Evolutionary conservation across 257 asterid species (phyloP).

Genomic region (Capsicum chinense): DNA sequence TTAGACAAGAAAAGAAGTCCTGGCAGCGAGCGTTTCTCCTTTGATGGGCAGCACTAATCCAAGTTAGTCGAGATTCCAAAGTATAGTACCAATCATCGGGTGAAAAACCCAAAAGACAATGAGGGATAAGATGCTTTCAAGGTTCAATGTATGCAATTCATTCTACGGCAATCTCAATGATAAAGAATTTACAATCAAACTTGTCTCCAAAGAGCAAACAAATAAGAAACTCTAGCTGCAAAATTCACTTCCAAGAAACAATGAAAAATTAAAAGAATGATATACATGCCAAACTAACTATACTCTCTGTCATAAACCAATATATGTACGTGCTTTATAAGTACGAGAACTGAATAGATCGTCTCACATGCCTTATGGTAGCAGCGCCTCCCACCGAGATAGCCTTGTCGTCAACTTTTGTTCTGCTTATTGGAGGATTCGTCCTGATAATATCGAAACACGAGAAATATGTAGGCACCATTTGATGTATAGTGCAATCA

Average conservation of each 20-base stretch:
- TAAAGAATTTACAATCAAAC: slow-evolving; percentile 11
- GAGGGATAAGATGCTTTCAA: too few relatives aligned
- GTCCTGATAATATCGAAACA: not conserved
- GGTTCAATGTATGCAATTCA: not conserved
- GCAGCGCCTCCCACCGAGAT: not conserved
- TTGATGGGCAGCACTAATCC: not conserved
- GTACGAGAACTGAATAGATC: not conserved
- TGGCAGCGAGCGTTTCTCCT: not conserved
- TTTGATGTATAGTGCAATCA: slow-evolving; percentile 2
- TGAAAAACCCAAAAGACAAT: not conserved
- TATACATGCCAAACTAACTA: not conserved
- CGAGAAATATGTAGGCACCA: not conserved
- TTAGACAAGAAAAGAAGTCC: not conserved
- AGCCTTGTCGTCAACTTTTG: not conserved
- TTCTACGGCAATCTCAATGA: not conserved
- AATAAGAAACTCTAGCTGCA: not conserved
- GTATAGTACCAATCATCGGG: not conserved
- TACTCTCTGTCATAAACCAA: not conserved
- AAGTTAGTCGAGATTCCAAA: not conserved
- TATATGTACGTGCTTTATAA: not conserved
- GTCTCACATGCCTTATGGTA: not conserved
- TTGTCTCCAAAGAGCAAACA: not conserved
- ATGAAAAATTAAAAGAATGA: not conserved
- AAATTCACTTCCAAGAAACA: not conserved
- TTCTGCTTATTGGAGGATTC: not conserved